A percentile compares a stretch with the other conserved stretches of the same genome.
Conservation (phyloP, 2,329 filamentous ascomycete genomes). For the Herpotrichia juniperi region DNA sequence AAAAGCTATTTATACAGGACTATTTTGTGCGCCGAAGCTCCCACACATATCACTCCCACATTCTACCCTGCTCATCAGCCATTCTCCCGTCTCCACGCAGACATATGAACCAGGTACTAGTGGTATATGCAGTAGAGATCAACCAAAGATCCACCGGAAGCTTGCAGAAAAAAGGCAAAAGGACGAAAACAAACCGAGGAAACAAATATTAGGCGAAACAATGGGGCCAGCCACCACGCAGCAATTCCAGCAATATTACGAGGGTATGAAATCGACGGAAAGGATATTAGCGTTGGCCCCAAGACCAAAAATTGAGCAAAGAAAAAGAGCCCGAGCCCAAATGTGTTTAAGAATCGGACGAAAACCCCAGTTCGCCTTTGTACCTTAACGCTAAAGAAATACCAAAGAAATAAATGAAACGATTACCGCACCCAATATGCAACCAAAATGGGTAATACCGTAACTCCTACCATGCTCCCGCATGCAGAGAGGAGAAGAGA, state of each 20-base stretch:
- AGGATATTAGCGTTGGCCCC: constrained; percentile 44
- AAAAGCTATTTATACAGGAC: constrained; percentile 31
- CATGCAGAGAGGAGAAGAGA: constrained; percentile 30
- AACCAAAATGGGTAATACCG: constrained; percentile 20
- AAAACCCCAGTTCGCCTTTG: constrained; percentile 42
- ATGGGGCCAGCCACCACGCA: constrained; percentile 47
- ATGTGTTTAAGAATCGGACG: constrained; percentile 39
- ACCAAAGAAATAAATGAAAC: constrained; percentile 18
- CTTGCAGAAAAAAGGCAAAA: constrained; percentile 9
- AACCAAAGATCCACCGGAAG: constrained; percentile 21
- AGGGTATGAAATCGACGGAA: constrained; percentile 43
- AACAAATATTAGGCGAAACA: constrained; percentile 35
- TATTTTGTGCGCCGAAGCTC: constrained; percentile 24
- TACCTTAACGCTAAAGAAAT: constrained; percentile 32
- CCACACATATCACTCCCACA: constrained; percentile 20
- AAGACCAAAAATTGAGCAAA: constrained; percentile 17
- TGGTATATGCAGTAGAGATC: constrained; percentile 46
- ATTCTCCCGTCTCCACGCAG: constrained; percentile 25
- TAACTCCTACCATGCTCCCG: constrained; percentile 45
- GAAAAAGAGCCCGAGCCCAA: constrained; percentile 40
- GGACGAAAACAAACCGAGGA: constrained; percentile 23
- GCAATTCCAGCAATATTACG: constrained; percentile 38
- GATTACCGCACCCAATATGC: constrained; percentile 24
- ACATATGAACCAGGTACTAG: constrained; percentile 33
- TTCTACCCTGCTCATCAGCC: constrained; percentile 24